Base-by-base conservation (phyloP, 306 rosid species). In the Rubus idaeus region DNA sequence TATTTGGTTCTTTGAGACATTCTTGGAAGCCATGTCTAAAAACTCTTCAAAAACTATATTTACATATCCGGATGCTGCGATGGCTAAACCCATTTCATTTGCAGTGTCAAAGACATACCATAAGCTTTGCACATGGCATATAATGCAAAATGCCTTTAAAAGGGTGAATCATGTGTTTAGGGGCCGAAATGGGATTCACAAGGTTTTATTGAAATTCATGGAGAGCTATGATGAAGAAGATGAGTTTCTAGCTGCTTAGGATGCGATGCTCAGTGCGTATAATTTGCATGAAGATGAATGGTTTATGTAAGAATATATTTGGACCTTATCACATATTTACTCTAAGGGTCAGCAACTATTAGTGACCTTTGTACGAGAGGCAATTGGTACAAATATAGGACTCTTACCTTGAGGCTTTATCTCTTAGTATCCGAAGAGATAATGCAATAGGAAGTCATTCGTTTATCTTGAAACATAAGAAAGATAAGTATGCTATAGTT, bases 1-100 rank as follows among this genome's bases (percentile, higher is more conserved):
- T 35, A 71, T 17, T 12, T 51, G 75, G 75, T 17, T 71, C 10
- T 51, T 71, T 52, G 45, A 51, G 21, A 71, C 61, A 3, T 51
- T 71, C 39, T 51, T 51, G 3, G 11, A 65, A 16, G 21, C 21
- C 9, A 65, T 65, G 21, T 52, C 9, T 52, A 0, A 6, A 5
- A 51, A 71, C 17, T 21, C 75, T 50, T 49, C 10, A 30, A 30
- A 37, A 35, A 51, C 63, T 11, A 51, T 51, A 7, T 71, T 71
- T 37, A 51, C 10, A 0, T 37, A 71, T 71, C 30, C 51, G 0
- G 63, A 16, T 51, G 23, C 9, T 0, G 37, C 30, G 2, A 70
- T 70, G 16, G 26, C 75, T 6, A 70, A 35, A n/a, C 62, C 42
- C 12, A 18, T 46, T 45, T 12, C n/a, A 45, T 2, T 3, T 44